These are phyloP conservation scores for Cucurbita ficifolia DNA, from an alignment of 306 rosid species.

Conservation along the genomic window DNA sequence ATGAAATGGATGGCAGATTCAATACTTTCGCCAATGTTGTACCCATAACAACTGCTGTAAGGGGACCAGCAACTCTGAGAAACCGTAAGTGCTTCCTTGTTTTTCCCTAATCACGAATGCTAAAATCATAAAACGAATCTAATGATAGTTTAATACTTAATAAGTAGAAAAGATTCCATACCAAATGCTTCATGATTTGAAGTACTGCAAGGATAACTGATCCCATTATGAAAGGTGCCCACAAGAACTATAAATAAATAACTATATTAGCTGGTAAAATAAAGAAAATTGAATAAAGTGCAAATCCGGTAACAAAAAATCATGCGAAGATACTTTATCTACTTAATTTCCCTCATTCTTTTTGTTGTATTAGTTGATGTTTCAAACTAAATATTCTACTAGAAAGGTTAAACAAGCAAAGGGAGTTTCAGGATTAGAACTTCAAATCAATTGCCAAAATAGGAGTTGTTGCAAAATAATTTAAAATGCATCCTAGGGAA, in stretches of 20 bases:
- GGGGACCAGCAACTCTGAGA: slow-evolving; percentile 91
- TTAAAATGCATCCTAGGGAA: background rate
- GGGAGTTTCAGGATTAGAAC: background rate
- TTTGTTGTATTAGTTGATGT: background rate
- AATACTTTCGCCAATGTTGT: slow-evolving; percentile 49
- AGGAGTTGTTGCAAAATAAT: background rate
- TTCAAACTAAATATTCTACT: background rate
- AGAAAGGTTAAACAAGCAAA: background rate
- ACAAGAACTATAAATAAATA: slow-evolving; percentile 50
- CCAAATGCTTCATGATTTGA: slow-evolving; percentile 83
- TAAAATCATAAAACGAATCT: slow-evolving; percentile 16
- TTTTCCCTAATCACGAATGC: slow-evolving; percentile 56
- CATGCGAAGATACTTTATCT: background rate
- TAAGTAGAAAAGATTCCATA: slow-evolving; percentile 24
- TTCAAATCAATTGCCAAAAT: background rate
- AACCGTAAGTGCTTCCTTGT: slow-evolving; percentile 68
- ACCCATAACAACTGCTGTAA: slow-evolving; percentile 74
- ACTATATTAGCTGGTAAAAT: background rate
- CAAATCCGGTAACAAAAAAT: background rate
- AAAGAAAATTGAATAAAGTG: background rate
- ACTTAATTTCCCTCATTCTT: background rate
- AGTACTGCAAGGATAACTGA: slow-evolving; percentile 58
- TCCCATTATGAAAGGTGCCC: slow-evolving; percentile 97
- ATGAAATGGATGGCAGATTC: slow-evolving; percentile 64
- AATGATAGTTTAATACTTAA: slow-evolving; percentile 9